phyloP scores from a whole-genome alignment of 108 stramenopile species.

The Pseudonitzschia delicatissima region DNA sequence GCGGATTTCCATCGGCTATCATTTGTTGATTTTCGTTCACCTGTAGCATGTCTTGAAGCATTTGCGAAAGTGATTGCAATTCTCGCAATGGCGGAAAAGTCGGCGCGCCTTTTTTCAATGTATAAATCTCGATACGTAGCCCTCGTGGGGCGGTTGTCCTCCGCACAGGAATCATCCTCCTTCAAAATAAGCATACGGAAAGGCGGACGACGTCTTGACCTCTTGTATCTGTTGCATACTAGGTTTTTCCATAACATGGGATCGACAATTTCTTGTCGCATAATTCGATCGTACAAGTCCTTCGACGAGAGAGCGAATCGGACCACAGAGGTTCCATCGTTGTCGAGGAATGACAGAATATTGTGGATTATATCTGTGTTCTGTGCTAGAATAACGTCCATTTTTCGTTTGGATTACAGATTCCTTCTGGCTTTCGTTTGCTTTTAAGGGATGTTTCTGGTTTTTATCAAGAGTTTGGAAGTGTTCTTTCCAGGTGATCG shows the following conservation, averaged over 20 bases:
- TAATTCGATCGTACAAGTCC: slow-evolving; percentile 13
- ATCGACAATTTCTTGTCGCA: background rate
- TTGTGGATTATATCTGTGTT: background rate
- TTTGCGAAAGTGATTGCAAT: too few species aligned
- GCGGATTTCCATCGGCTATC: slow-evolving; percentile 1
- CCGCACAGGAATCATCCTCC: background rate
- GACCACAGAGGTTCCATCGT: slow-evolving; percentile 22
- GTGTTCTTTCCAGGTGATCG: too few species aligned
- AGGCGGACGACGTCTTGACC: background rate
- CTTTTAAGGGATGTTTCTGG: too few species aligned
- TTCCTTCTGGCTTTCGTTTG: too few species aligned
- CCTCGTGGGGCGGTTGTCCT: background rate
- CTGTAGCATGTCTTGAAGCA: background rate
- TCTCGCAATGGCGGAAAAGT: background rate
- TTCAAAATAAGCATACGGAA: background rate
- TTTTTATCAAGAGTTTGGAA: too few species aligned
- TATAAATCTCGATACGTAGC: slow-evolving; percentile 5
- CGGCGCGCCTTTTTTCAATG: background rate
- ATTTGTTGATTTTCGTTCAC: slow-evolving; percentile 1
- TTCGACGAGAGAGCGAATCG: slow-evolving; percentile 19
- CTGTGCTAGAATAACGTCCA: background rate
- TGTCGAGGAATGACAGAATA: slow-evolving; percentile 5
- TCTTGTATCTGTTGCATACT: slow-evolving; percentile 6
- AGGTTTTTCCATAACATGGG: slow-evolving; percentile 17
- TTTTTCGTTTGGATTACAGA: background rate